Evolutionary conservation across 495 filamentous ascomycete species (phyloP), one percentile per base, ranked within the genome.

Genomic region (Cercophora scortea): DNA sequence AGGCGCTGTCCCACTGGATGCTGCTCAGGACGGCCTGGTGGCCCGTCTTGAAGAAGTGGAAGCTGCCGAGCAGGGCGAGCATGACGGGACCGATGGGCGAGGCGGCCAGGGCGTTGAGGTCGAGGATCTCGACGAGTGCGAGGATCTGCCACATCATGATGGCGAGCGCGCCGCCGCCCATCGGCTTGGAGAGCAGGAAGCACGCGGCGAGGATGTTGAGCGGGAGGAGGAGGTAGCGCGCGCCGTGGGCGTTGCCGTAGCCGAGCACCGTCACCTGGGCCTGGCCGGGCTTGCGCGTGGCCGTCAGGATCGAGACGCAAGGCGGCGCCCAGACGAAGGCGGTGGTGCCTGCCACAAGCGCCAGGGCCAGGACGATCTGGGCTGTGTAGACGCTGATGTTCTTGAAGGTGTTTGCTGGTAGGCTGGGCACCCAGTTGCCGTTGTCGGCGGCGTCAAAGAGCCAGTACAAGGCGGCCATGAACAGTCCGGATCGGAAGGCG

Each of bases 1-100:
- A 98, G 18, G 90, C 92, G n/a, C 80, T 77, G 68, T 97, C 90
- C 93, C 93, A 99, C 61, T 99, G 94, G 65, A 99, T 94, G 53
- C 80, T 85, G 59, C 81, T 78, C 18, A 96, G 79, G 0, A 84
- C 86, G 13, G 92, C 92, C 68, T 97, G 94, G 69, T 99, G 93
- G 57, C 93, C 93, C 1, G 93, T 99, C 60, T 92, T 95, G 82
- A 99, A 99, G 75, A 85, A 99, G 72, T 95, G 82, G 66, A 90
- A 95, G 57, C 83, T 86, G 45, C 90, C 94, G 1, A 99, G 77
- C 13, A 96, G 68, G 38, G 82, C 94, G 10, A 99, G 76, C 39
- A 95, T 75, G 18, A 90, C 73, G 18, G 94, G 92, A 0, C 90
- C 93, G 61, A 97, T 84, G 3, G 87, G 85, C 58, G 80, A 78